A percentile compares a stretch with the other conserved stretches of the same genome.
These are phyloP conservation scores for Carex pumila DNA, from an alignment of 176 grass and related monocot species.

Conservation along the genomic window DNA sequence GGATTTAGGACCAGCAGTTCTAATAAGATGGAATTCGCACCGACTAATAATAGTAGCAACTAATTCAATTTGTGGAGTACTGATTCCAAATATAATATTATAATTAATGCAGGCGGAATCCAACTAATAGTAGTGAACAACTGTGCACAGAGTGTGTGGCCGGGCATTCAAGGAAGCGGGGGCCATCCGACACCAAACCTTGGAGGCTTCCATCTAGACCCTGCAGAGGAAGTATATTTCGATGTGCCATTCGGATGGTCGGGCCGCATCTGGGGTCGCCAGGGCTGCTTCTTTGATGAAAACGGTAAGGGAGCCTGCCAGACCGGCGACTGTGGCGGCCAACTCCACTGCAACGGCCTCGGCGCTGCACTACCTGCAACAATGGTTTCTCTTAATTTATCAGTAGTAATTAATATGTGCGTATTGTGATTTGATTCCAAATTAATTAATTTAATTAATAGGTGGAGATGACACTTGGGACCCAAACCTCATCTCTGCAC, in stretches of 20 bases:
- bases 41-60: background rate
- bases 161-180: constrained; percentile 52
- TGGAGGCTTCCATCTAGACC: constrained; percentile 62
- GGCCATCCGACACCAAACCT: constrained; percentile 55
- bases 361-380: constrained; percentile 39
- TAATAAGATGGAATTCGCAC: too few relatives aligned
- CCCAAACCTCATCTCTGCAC: constrained; percentile 41
- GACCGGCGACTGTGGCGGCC: constrained; percentile 25
- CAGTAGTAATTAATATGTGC: too few relatives aligned
- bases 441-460: background rate
- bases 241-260: constrained; percentile 69
- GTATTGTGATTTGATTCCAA: background rate
- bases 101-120: constrained; percentile 19
- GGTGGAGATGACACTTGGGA: constrained; percentile 86
- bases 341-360: constrained; percentile 24
- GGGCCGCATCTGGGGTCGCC: constrained; percentile 63
- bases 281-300: constrained; percentile 64
- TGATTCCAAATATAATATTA: background rate
- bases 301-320: constrained; percentile 31
- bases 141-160: constrained; percentile 78
- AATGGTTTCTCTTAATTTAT: constrained; percentile 8
- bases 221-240: constrained; percentile 53
- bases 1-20: too few relatives aligned
- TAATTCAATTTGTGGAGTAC: background rate
- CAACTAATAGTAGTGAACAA: constrained; percentile 96